A percentile compares a stretch with the other conserved stretches of the same genome.
These are phyloP conservation scores for Epichloe uncinata DNA, from an alignment of 2,329 filamentous ascomycete genomes.

Conservation along the genomic window DNA sequence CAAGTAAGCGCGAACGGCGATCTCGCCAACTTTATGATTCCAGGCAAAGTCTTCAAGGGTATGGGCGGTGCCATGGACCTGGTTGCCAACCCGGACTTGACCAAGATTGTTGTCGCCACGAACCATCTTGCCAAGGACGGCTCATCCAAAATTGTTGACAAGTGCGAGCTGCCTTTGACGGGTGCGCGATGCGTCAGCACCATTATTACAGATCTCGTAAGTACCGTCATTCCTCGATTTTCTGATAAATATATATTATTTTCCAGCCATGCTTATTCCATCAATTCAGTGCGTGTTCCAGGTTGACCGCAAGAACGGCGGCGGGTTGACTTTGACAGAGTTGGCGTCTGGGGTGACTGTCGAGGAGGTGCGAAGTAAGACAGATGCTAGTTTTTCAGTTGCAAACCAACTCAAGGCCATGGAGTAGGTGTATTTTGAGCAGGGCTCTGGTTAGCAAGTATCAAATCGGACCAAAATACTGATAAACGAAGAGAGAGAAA, in stretches of 20 bases:
- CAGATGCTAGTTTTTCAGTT: constrained; percentile 53
- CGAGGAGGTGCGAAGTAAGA: constrained; percentile 57
- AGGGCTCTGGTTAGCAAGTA: too few species aligned
- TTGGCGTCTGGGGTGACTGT: constrained; percentile 54
- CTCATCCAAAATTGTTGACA: constrained; percentile 50
- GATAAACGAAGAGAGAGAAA: too few species aligned
- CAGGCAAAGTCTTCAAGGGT: constrained; percentile 75
- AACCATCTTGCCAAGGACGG: constrained; percentile 59
- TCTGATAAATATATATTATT: too few species aligned
- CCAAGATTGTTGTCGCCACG: constrained; percentile 59
- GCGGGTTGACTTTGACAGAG: constrained; percentile 50
- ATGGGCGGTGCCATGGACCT: constrained; percentile 73
- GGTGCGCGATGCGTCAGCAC: constrained; percentile 55
- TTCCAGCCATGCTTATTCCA: constrained; percentile 4
- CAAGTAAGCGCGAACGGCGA: constrained; percentile 71
- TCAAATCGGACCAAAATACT: too few species aligned
- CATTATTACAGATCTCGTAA: constrained; percentile 59
- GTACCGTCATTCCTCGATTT: constrained; percentile 15
- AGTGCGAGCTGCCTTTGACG: constrained; percentile 51
- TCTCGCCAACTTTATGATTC: constrained; percentile 82
- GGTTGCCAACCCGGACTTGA: constrained; percentile 55
- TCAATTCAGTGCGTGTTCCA: constrained; percentile 50
- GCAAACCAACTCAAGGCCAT: constrained; percentile 40
- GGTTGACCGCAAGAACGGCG: constrained; percentile 48
- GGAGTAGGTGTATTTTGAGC: constrained; percentile 17